These are phyloP conservation scores for Psilocybe cyanescens DNA, from an alignment of 768 basidiomycete species.

Conservation along the genomic window DNA sequence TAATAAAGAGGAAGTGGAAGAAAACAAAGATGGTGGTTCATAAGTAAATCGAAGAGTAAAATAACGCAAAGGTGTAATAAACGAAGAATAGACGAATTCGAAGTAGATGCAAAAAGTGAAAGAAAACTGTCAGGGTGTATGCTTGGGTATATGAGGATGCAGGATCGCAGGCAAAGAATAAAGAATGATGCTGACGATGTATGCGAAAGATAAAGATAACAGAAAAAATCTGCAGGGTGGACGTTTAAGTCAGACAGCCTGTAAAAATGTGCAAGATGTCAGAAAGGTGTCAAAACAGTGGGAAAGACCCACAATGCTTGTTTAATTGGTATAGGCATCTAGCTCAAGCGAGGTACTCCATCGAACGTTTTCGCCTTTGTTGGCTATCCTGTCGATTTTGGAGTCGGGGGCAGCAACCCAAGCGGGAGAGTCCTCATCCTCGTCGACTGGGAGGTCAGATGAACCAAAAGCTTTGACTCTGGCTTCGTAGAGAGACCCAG, in stretches of 20 bases:
- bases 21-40: no score
- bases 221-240: background rate
- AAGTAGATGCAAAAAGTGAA: no score
- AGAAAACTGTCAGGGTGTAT: no score
- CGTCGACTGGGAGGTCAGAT: background rate
- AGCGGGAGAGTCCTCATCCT: background rate
- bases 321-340: background rate
- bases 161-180: background rate
- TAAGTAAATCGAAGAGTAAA: no score
- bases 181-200: background rate
- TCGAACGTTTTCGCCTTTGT: background rate
- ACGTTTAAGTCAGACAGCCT: no score
- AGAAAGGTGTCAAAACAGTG: no score
- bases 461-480: background rate
- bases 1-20: background rate
- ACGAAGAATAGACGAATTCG: background rate
- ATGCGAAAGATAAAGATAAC: background rate
- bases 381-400: background rate
- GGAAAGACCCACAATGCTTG: no score
- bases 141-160: background rate
- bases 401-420: background rate
- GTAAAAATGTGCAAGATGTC: no score
- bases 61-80: background rate
- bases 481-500: background rate
- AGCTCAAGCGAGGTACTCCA: background rate